Base-by-base conservation (phyloP, 179 eudicot species). In the Beta lomatogona region DNA sequence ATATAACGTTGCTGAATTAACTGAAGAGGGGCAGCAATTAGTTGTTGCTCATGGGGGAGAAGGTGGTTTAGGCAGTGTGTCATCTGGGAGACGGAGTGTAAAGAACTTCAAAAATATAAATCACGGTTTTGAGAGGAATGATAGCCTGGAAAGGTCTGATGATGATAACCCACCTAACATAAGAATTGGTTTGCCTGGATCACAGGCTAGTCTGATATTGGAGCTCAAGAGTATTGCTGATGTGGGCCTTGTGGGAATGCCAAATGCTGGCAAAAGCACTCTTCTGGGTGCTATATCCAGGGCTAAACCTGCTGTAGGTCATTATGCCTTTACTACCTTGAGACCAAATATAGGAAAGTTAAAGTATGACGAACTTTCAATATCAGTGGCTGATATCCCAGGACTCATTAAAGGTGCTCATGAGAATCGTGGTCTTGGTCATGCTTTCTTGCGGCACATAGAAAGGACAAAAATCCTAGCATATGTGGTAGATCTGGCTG, bases 221-320 rank as follows among this genome's bases (percentile, higher is more conserved):
- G 99, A 95, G 86, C 91, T 92, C 31, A 95, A 93, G 88, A 92
- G 95, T 75, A 91, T 95, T 70, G 99, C 98, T 67, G 99, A 95
- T 84, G 98, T 95, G 68, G 99, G 98, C 75, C 89, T 95, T 52
- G 97, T 95, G 14, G 99, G 98, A 36, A 88, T 95, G 89, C 99
- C 99, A 73, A 95, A 94, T 86, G 98, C 98, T 7, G 99, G 98
- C 66, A 95, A 94, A 90, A 92, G 94, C 85, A 94, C 99, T 73
- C 94, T 95, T 71, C 83, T 95, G 78, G 97, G 99, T 57, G 95
- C 97, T 22, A 85, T 95, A 58, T 95, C 99, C 9, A 89, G 90
- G 89, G 98, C 99, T 69, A 91, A 90, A 81, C 98, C 98, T 75
- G 78, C 77, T 36, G 94, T 93, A 50, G 98, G 98, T 60, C 91